Conservation (phyloP, 2,329 filamentous ascomycete genomes). For the Epichloe uncinata region DNA sequence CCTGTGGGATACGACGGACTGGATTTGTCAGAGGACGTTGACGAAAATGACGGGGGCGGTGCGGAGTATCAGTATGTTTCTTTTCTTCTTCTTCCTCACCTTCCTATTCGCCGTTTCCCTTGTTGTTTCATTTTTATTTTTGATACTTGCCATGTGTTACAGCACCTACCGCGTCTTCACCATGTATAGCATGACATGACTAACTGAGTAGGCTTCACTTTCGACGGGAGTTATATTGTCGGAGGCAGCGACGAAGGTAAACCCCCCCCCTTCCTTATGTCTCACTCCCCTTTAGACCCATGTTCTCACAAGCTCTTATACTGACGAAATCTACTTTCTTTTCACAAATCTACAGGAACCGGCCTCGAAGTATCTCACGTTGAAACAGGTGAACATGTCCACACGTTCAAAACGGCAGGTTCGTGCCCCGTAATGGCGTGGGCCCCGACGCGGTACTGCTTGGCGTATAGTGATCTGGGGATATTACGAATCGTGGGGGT, state of each 20-base stretch:
- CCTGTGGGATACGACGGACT: conserved; percentile 66
- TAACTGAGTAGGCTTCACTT: conserved; percentile 50
- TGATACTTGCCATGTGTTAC: neutral
- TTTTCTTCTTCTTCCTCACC: neutral
- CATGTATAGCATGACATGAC: neutral
- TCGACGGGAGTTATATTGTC: conserved; percentile 62
- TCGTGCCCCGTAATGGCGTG: conserved; percentile 56
- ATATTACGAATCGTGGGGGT: conserved; percentile 55
- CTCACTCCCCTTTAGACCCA: neutral
- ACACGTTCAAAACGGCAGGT: conserved; percentile 55
- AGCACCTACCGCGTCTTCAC: too few species aligned
- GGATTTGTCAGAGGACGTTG: conserved; percentile 62
- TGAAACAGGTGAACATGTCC: conserved; percentile 60
- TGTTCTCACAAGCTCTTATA: too few species aligned
- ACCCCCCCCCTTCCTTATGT: conserved; percentile 2
- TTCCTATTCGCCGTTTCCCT: neutral
- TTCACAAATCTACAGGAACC: conserved; percentile 25
- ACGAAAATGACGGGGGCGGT: conserved; percentile 57
- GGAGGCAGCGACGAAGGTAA: conserved; percentile 61
- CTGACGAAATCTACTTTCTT: neutral
- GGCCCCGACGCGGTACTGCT: conserved; percentile 60
- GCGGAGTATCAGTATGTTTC: conserved; percentile 47
- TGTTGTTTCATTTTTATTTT: neutral
- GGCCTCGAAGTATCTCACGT: conserved; percentile 58
- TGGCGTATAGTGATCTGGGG: conserved; percentile 61